Evolutionary conservation across 192 early-diverging fungal genomes (phyloP), one percentile per base, ranked within the genome.

Genomic region (Chytriomyces confervae): DNA sequence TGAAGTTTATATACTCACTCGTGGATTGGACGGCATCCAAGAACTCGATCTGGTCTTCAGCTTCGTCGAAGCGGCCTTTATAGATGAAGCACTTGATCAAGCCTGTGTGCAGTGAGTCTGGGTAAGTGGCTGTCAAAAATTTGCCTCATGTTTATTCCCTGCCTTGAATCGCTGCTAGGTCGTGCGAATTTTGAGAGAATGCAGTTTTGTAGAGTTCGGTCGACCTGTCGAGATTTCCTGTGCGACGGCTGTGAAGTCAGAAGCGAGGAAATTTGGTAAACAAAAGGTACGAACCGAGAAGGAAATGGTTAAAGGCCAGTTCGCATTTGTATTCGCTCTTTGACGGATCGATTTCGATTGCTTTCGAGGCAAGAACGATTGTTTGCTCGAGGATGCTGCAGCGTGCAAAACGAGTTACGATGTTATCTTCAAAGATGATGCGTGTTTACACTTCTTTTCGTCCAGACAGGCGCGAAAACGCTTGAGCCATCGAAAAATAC

Each of bases 21-120:
- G 81, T 66, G n/a, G 76, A 76, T 51, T 85, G 84, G 27, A 87
- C 49, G 45, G 84, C 86, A 18, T 83, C 67, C 62, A 86, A 84
- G 50, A 89, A 80, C 49, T 89, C 83, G n/a, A 89, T 68, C 72
- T 89, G 87, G 72, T 89, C 87, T 66, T 86, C 81, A n/a, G 87
- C 87, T 44, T 69, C 76, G 2, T 83, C 82, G 57, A 77, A 84
- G 8, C 86, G 72, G 20, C 82, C 80, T 9, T 51, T 74, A 47
- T 67, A 83, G 44, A 87, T 70, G 47, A 81, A 79, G 63, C 85
- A 87, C 24, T 80, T 77, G 61, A 89, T 84, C 29, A 83, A 62
- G n/a, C 87, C 77, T 82, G 67, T 18, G 46, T 23, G 27, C 7
- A 66, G 50, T 77, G 60, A 11, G 13, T 61, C 36, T 36, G 44